Conservation (phyloP, 2,329 filamentous ascomycete genomes). For the Westerdykella aurantiaca region DNA sequence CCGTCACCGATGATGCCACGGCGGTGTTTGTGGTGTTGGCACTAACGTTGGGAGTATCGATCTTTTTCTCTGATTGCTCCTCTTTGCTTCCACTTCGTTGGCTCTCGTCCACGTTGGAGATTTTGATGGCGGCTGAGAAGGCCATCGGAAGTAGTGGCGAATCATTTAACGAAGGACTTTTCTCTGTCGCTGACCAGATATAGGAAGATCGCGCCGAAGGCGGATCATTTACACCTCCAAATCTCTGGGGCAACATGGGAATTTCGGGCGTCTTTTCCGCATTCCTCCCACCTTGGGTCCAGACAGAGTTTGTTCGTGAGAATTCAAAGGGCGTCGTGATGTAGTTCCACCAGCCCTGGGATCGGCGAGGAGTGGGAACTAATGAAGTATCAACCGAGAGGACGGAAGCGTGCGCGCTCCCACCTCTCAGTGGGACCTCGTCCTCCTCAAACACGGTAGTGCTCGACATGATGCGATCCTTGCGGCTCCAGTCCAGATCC, state of each 20-base stretch:
- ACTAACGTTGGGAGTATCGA: too few species aligned
- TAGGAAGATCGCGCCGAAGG: constrained; percentile 17
- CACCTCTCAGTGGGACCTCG: constrained; percentile 36
- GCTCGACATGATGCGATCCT: constrained; percentile 47
- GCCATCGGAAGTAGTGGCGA: constrained; percentile 8
- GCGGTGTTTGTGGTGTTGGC: too few species aligned
- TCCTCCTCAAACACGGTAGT: constrained; percentile 69
- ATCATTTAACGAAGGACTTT: constrained; percentile 8
- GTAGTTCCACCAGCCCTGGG: constrained; percentile 72
- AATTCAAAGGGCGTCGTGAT: constrained; percentile 62
- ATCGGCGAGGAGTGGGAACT: constrained; percentile 51
- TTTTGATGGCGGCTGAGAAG: neutral
- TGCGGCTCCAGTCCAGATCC: constrained; percentile 41
- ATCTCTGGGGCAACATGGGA: constrained; percentile 28
- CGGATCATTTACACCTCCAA: constrained; percentile 10
- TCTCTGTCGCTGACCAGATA: constrained; percentile 22
- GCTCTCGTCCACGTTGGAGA: neutral
- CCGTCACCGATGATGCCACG: too few species aligned
- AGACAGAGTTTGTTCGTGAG: constrained; percentile 34
- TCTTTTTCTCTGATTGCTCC: too few species aligned
- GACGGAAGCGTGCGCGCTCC: constrained; percentile 23
- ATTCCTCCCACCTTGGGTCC: constrained; percentile 22
- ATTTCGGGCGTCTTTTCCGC: constrained; percentile 27
- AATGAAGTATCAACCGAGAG: constrained; percentile 33
- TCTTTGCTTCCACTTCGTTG: too few species aligned